Evolutionary conservation across 2,329 filamentous ascomycete species (phyloP).

Genomic region (Lecanosticta acicola): DNA sequence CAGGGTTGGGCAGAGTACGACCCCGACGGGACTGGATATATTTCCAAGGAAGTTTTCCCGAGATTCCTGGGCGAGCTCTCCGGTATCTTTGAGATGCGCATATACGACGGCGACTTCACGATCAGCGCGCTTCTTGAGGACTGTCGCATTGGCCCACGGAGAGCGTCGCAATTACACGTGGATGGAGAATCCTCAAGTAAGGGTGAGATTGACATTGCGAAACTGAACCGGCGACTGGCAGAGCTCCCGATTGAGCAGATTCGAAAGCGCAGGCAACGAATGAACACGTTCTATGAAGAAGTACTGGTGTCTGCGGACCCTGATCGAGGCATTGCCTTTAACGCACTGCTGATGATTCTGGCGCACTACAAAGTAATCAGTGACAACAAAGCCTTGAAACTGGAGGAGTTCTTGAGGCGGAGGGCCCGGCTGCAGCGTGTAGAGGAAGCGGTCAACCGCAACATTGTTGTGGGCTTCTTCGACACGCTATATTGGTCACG

Average conservation of each 20-base stretch:
- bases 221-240: slow-evolving; percentile 66
- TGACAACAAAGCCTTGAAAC: slow-evolving; percentile 88
- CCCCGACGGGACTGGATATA: slow-evolving; percentile 84
- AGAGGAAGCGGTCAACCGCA: slow-evolving; percentile 85
- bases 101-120: slow-evolving; percentile 87
- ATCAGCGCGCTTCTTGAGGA: slow-evolving; percentile 83
- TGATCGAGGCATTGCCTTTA: slow-evolving; percentile 85
- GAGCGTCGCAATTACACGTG: slow-evolving; percentile 47
- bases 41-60: slow-evolving; percentile 83
- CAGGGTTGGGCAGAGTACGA: slow-evolving; percentile 97
- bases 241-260: slow-evolving; percentile 71
- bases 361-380: slow-evolving; percentile 99
- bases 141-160: slow-evolving; percentile 54
- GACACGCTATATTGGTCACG: slow-evolving; percentile 87
- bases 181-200: slow-evolving; percentile 31
- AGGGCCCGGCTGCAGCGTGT: slow-evolving; percentile 86
- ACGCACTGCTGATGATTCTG: slow-evolving; percentile 85
- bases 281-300: slow-evolving; percentile 96
- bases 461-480: slow-evolving; percentile 90
- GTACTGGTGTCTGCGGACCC: slow-evolving; percentile 89
- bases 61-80: slow-evolving; percentile 83
- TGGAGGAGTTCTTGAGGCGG: slow-evolving; percentile 91
- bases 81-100: slow-evolving; percentile 93
- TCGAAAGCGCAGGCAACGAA: slow-evolving; percentile 66
- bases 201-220: slow-evolving; percentile 65